A percentile compares a stretch with the other conserved stretches of the same genome.
Evolutionary conservation across 306 rosid genomes (phyloP).

Genomic region (Pyrus communis): DNA sequence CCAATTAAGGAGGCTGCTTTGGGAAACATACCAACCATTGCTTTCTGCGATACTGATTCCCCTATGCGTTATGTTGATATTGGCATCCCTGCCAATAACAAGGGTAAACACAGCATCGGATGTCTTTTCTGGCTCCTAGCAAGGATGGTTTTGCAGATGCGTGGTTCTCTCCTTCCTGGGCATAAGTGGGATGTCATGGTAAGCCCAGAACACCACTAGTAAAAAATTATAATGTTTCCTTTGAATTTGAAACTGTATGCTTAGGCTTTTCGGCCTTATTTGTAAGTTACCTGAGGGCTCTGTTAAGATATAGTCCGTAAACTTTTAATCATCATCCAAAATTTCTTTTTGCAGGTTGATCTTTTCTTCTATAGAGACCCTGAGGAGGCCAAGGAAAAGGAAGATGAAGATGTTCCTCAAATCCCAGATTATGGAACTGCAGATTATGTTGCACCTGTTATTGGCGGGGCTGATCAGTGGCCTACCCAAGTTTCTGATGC

Average conservation of each 20-base stretch:
- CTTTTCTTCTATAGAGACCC: constrained; percentile 87
- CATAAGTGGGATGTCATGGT: constrained; percentile 92
- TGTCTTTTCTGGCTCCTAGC: constrained; percentile 92
- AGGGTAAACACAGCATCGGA: constrained; percentile 88
- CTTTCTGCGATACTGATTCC: constrained; percentile 89
- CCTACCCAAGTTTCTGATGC: constrained; percentile 26
- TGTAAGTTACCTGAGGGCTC: neutral
- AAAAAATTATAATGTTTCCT: neutral
- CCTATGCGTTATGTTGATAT: constrained; percentile 85
- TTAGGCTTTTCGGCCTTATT: neutral
- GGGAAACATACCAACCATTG: constrained; percentile 86
- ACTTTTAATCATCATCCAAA: neutral
- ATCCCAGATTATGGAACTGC: neutral
- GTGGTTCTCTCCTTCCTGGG: constrained; percentile 67
- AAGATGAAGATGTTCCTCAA: constrained; percentile 59
- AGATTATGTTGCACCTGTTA: constrained; percentile 8
- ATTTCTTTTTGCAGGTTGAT: constrained; percentile 52
- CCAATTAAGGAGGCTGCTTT: constrained; percentile 91
- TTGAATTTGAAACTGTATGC: neutral
- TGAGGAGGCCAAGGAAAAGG: constrained; percentile 53
- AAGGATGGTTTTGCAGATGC: constrained; percentile 90
- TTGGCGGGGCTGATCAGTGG: constrained; percentile 18
- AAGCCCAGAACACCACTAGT: neutral
- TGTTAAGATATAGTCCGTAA: neutral
- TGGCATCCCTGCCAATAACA: constrained; percentile 89